Base-by-base conservation (phyloP, 345 rosid genomes). In the Fremontodendron californicum region DNA sequence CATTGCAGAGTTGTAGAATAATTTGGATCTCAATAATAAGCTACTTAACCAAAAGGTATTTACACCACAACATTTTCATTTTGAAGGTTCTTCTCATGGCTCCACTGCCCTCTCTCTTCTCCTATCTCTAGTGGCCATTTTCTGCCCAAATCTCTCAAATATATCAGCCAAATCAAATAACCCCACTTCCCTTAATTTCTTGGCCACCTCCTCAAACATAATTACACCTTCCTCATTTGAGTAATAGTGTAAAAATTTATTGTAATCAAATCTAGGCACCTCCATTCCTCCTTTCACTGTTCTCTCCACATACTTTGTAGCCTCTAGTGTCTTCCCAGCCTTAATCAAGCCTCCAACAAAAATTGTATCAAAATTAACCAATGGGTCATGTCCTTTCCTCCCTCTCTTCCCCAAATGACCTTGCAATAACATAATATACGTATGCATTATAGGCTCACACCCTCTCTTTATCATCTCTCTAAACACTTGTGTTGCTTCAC, bases 401-500 rank as follows among this genome's bases (percentile, higher is more conserved):
- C 97, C 96, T 78, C 93, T 88, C 88, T 88, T 91, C 73, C 98
- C 98, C 74, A 94, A 77, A 84, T 91, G 98, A 19, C 96, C 98
- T 72, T 92, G 94, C 86, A 94, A 78, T 78, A 92, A 77, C 94
- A 92, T 88, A 3, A 94, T 76, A 71, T 94, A 94, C 0, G 98
- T 92, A 57, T 92, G 98, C 97, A 94, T 94, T 81, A 77, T 87
- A 9, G 97, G 98, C 87, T 94, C 97, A 4, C 94, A 90, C 3
- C 93, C 93, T 81, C 84, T 91, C 63, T 78, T 75, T 71, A 90
- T 90, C 98, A 91, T 92, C 83, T 85, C 90, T 65, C 97, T 84
- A 68, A 94, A 92, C 66, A 92, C 91, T 51, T 85, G 80, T n/a
- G n/a, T n/a, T n/a, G n/a, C n/a, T n/a, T n/a, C n/a, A n/a, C n/a